Evolutionary conservation across 176 grass and related monocot species (phyloP).

Genomic region (Thinopyrum elongatum): DNA sequence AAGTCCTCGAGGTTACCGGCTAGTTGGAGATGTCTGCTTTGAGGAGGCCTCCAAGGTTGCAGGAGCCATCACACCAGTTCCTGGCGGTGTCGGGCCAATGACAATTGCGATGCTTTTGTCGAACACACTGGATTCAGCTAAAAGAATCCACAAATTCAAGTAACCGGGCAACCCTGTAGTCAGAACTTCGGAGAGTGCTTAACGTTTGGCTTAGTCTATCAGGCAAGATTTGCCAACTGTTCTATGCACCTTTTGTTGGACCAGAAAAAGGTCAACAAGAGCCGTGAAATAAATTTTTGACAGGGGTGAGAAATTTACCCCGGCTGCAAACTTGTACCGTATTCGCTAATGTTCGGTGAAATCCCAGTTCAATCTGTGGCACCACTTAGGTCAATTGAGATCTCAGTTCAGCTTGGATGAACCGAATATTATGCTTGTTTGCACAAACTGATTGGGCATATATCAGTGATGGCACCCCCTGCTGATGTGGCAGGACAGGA

Average conservation of each 20-base stretch:
- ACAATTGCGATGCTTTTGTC: constrained; percentile 93
- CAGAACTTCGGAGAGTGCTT: not conserved
- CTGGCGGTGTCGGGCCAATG: constrained; percentile 89
- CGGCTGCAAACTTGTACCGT: not conserved
- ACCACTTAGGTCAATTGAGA: constrained; percentile 17
- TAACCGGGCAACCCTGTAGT: constrained; percentile 28
- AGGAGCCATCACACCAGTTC: constrained; percentile 81
- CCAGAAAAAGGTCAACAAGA: constrained; percentile 13
- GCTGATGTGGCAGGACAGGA: constrained; percentile 25
- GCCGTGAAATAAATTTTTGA: constrained; percentile 44
- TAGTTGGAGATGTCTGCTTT: constrained; percentile 80
- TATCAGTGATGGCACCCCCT: not conserved
- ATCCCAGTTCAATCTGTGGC: not conserved
- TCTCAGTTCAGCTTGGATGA: constrained; percentile 17
- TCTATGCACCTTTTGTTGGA: constrained; percentile 29
- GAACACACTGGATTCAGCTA: constrained; percentile 84
- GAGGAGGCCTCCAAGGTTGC: constrained; percentile 74
- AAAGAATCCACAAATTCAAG: constrained; percentile 79
- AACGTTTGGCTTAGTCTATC: constrained; percentile 25
- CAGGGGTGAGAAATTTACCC: constrained; percentile 2
- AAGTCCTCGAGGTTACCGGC: constrained; percentile 66
- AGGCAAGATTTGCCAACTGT: constrained; percentile 25
- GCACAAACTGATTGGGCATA: constrained; percentile 19
- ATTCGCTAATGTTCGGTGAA: constrained; percentile 9
- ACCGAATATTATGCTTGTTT: not conserved